These are phyloP conservation scores for Fraxinus quadrangulata DNA, from an alignment of 257 asterid genomes.

Conservation along the genomic window DNA sequence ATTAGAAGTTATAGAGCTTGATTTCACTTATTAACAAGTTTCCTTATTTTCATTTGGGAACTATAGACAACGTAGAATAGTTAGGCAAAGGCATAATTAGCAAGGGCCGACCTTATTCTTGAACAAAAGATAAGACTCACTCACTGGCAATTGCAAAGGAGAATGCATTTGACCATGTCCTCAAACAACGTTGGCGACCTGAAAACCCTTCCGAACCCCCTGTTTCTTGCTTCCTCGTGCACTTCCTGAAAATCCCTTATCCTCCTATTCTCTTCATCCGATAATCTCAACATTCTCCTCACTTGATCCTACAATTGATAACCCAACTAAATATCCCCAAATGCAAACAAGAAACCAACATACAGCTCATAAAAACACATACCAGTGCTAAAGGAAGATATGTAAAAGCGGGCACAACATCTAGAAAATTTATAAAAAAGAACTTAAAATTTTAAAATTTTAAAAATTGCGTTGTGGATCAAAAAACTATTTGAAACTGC, in stretches of 20 bases:
- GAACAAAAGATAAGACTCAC: conserved; percentile 30
- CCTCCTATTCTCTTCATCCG: conserved; percentile 56
- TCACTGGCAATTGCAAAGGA: conserved; percentile 97
- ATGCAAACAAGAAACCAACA: neutral
- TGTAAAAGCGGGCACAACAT: neutral
- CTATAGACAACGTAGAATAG: neutral
- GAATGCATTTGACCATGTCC: conserved; percentile 83
- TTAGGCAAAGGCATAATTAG: neutral
- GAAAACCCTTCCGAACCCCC: conserved; percentile 74
- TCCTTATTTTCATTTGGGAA: neutral
- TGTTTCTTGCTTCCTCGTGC: conserved; percentile 51
- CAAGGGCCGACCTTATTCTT: neutral
- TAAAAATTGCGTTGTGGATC: neutral
- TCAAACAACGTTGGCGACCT: conserved; percentile 91
- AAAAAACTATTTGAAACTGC: neutral
- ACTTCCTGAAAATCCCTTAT: conserved; percentile 63
- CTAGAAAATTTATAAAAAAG: neutral
- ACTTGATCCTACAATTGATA: conserved; percentile 59
- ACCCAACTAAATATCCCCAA: conserved; percentile 5
- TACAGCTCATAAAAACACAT: neutral
- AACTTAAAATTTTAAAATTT: too few relatives aligned
- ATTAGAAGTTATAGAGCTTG: neutral
- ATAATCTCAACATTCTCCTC: conserved; percentile 71
- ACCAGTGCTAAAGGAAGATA: neutral
- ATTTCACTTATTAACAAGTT: neutral